Base-by-base conservation (phyloP, 1,139 yeast genomes). In the Pichia sp. region DNA sequence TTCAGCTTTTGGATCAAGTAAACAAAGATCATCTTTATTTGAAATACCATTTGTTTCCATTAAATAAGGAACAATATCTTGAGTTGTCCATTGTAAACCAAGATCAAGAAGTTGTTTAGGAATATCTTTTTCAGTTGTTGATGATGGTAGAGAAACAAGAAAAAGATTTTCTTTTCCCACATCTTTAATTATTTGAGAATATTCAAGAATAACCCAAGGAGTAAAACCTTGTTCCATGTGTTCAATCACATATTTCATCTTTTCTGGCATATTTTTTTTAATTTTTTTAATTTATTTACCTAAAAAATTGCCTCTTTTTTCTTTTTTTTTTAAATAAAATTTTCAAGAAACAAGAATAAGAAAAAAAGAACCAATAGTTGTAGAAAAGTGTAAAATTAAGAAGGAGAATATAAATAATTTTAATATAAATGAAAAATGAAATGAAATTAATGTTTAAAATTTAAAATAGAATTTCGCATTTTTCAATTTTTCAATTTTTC, bases 221-320 rank as follows among this genome's bases (percentile, higher is more conserved):
- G 96, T 87, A 73, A 92, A 87, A 1, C 96, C 97, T 51, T 82
- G 86, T 65, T 92, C 98, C 97, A 92, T 89, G 63, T 92, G 98
- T 66, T 92, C 98, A 47, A 92, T 87, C 45, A 92, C 78, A 70
- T 87, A 90, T 65, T 86, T 87, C 95, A 87, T 86, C n/a, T 23
- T 30, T 22, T 35, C 36, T 2, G 34, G 5, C 45, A 37, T 44
- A 1, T 4, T 12, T 23, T 6, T 25, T 4, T 23, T 3, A 11
- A 9, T 20, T 9, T 9, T 26, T 5, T 6, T 8, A 27, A 16
- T 16, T 16, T 16, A 16, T 16, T 16, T 16, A 31, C 22, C 24
- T 30, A n/a, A 8, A 11, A n/a, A 4, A 30, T n/a, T n/a, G n/a
- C 24, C 34, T 31, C 16, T 16, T 16, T 16, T 16, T 16, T 16